Conservation (phyloP, 257 asterid species). For the Orobanche coerulescens region DNA sequence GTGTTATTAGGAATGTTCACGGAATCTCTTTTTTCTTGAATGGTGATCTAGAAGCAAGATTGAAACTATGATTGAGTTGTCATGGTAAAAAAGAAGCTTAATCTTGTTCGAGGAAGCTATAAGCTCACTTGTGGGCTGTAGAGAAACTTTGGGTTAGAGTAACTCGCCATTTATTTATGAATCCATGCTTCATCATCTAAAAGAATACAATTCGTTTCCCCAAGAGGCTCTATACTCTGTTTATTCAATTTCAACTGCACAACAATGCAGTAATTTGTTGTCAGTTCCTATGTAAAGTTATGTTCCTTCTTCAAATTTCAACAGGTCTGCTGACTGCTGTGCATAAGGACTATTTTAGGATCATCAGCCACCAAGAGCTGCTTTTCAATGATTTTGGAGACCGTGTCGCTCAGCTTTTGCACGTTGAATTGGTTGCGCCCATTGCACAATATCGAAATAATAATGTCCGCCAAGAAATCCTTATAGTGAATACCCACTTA, state of each 20-base stretch:
- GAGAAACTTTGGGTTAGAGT: too few relatives aligned
- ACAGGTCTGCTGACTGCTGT: too few relatives aligned
- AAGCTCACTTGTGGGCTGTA: too few relatives aligned
- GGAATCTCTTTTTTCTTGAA: constrained; percentile 17
- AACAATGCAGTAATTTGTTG: too few relatives aligned
- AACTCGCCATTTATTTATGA: too few relatives aligned
- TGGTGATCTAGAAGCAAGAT: constrained; percentile 15
- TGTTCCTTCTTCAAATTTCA: too few relatives aligned
- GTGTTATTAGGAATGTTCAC: constrained; percentile 11
- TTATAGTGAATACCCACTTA: constrained; percentile 90
- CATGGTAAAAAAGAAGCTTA: not conserved
- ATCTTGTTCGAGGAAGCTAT: not conserved
- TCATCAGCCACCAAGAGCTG: too few relatives aligned
- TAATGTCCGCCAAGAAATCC: constrained; percentile 71
- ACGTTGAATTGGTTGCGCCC: constrained; percentile 68
- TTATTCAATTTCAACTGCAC: not conserved
- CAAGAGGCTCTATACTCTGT: not conserved
- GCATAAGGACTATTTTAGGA: too few relatives aligned
- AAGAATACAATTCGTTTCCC: too few relatives aligned
- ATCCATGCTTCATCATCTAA: not conserved
- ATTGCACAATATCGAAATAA: constrained; percentile 37
- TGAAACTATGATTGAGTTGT: not conserved
- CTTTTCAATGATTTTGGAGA: too few relatives aligned
- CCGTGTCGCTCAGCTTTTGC: constrained; percentile 95
- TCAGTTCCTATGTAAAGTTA: not conserved